Evolutionary conservation across 2,329 filamentous ascomycete genomes (phyloP).

Genomic region (Mollisia scopiformis): DNA sequence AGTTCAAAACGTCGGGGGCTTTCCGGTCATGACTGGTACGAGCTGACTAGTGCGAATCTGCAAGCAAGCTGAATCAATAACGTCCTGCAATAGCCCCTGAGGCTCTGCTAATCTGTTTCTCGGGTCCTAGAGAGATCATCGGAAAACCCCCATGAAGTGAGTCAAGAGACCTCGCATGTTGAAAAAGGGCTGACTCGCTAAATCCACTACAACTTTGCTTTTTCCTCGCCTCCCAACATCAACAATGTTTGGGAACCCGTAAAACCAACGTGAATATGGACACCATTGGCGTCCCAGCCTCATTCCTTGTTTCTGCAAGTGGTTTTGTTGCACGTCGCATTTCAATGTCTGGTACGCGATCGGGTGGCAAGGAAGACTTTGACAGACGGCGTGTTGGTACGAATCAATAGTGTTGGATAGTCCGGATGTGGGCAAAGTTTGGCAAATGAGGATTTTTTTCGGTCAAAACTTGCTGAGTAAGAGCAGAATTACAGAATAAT

Average conservation of each 20-base stretch:
- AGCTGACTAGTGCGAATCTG: too few species aligned
- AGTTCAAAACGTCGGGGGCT: too few species aligned
- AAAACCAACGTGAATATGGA: not conserved
- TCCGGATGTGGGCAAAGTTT: not conserved
- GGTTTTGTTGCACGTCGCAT: not conserved
- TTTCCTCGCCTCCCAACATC: not conserved
- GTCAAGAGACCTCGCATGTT: not conserved
- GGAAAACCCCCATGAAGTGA: not conserved
- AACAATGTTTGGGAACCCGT: not conserved
- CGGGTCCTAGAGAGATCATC: too few species aligned
- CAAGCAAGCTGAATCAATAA: too few species aligned
- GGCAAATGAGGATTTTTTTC: not conserved
- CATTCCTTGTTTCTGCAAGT: not conserved
- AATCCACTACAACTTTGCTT: not conserved
- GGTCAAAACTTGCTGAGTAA: too few species aligned
- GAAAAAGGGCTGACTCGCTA: not conserved
- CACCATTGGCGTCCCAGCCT: not conserved
- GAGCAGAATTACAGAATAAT: too few species aligned
- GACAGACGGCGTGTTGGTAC: not conserved
- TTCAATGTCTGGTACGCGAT: not conserved
- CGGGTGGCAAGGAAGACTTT: not conserved
- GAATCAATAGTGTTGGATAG: not conserved
- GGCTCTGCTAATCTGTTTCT: too few species aligned
- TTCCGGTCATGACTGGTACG: too few species aligned
- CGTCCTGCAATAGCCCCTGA: too few species aligned